These are phyloP conservation scores for Fusarium mexicanum DNA, from an alignment of 2,329 filamentous ascomycete species.

Conservation along the genomic window DNA sequence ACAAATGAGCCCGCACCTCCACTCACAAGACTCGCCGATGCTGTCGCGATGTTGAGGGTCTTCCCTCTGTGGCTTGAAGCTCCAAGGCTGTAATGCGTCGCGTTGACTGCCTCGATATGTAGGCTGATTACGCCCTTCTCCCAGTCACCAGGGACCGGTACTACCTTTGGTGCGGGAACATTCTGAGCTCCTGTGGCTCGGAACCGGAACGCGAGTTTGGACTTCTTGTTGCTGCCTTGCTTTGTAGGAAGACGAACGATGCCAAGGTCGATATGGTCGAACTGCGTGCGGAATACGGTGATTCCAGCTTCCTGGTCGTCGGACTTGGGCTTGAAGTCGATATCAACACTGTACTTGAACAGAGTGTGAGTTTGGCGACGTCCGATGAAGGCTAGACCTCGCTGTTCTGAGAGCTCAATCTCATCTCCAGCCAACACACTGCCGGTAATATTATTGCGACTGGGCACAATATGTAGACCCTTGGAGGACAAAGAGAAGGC, in stretches of 20 bases:
- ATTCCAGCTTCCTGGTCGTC: conserved; percentile 17
- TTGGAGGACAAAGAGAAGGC: neutral
- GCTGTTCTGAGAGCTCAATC: conserved; percentile 14
- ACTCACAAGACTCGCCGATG: conserved; percentile 18
- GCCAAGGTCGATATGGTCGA: conserved; percentile 29
- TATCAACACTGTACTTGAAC: conserved; percentile 16
- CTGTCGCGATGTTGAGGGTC: neutral
- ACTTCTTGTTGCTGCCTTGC: neutral
- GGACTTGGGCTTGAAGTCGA: conserved; percentile 1
- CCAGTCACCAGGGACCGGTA: conserved; percentile 19
- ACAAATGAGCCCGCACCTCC: conserved; percentile 14
- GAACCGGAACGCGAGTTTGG: conserved; percentile 5
- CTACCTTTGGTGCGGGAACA: neutral
- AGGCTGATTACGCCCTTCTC: neutral
- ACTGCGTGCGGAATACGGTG: conserved; percentile 20
- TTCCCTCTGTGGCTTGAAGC: neutral
- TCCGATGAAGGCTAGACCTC: conserved; percentile 19
- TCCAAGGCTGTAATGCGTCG: conserved; percentile 18
- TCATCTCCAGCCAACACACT: neutral
- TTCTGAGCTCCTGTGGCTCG: conserved; percentile 1
- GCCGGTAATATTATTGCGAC: conserved; percentile 17
- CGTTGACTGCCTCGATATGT: conserved; percentile 2
- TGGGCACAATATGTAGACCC: conserved; percentile 4
- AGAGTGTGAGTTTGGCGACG: conserved; percentile 23
- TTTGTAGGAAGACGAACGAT: neutral